These are phyloP conservation scores for Nannochloris sp. DNA, from an alignment of 139 green algal genomes.

Conservation along the genomic window DNA sequence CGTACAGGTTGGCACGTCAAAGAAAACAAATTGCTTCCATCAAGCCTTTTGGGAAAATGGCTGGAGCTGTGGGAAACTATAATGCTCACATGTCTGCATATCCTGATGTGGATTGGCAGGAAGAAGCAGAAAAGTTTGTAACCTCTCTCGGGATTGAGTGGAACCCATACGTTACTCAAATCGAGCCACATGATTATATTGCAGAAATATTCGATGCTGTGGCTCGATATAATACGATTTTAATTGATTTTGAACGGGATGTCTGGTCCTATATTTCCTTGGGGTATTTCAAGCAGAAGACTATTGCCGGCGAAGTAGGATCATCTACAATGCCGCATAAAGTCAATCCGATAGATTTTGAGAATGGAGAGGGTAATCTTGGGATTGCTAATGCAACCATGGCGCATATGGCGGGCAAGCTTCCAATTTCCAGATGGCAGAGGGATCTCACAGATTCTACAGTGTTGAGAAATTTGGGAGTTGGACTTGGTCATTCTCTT, in stretches of 20 bases:
- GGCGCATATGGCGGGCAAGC: constrained; percentile 87
- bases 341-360: constrained; percentile 98
- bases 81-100: constrained; percentile 96
- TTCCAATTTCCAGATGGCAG: constrained; percentile 66
- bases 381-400: constrained; percentile 92
- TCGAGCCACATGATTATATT: constrained; percentile 99
- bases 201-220: constrained; percentile 85
- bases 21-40: constrained; percentile 42
- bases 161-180: constrained; percentile 93
- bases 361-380: constrained; percentile 98
- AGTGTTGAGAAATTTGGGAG: constrained; percentile 93
- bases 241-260: constrained; percentile 96
- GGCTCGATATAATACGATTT: constrained; percentile 91
- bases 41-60: constrained; percentile 83
- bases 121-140: constrained; percentile 71
- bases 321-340: constrained; percentile 98
- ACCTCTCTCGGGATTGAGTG: constrained; percentile 61
- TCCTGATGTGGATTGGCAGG: constrained; percentile 85
- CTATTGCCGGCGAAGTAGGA: constrained; percentile 76
- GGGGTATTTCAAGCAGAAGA: constrained; percentile 91
- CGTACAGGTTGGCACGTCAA: constrained; percentile 71
- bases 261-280: constrained; percentile 98
- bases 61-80: constrained; percentile 98
- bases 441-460: constrained; percentile 79
- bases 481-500: constrained; percentile 78